Conservation (phyloP, 352 stramenopile species). For the Peronosclerospora sorghi region DNA sequence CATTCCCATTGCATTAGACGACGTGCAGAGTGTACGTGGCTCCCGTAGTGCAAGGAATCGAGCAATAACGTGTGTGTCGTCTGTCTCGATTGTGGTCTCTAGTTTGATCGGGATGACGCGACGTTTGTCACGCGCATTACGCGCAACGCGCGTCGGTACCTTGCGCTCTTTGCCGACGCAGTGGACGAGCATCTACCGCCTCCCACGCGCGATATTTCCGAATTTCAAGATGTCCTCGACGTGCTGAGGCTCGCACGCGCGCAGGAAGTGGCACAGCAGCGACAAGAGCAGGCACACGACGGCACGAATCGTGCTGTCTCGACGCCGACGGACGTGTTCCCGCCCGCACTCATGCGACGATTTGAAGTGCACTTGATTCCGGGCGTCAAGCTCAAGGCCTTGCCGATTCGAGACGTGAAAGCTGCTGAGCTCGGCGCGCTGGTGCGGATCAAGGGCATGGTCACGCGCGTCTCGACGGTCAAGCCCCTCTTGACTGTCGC, state of each 20-base stretch:
- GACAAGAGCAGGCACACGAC: slow-evolving; percentile 24
- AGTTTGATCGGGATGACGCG: slow-evolving; percentile 71
- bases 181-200: slow-evolving; percentile 81
- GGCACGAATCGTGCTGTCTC: slow-evolving; percentile 9
- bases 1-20: slow-evolving; percentile 68
- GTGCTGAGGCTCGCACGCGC: slow-evolving; percentile 68
- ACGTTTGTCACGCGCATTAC: slow-evolving; percentile 77
- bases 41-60: no score
- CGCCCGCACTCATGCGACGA: slow-evolving; percentile 85
- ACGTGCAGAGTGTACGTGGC: slow-evolving; percentile 68
- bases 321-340: slow-evolving; percentile 69
- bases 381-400: slow-evolving; percentile 76
- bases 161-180: slow-evolving; percentile 80
- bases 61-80: background rate
- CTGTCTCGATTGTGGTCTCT: no score
- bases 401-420: slow-evolving; percentile 90
- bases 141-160: slow-evolving; percentile 81
- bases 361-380: slow-evolving; percentile 79
- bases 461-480: slow-evolving; percentile 97
- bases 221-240: slow-evolving; percentile 78
- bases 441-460: slow-evolving; percentile 95
- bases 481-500: slow-evolving; percentile 94
- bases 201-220: slow-evolving; percentile 67
- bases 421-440: slow-evolving; percentile 91
- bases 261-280: slow-evolving; percentile 52